Base-by-base conservation (phyloP, 441 rosid species). In the Pelargonium cotyledonis region DNA sequence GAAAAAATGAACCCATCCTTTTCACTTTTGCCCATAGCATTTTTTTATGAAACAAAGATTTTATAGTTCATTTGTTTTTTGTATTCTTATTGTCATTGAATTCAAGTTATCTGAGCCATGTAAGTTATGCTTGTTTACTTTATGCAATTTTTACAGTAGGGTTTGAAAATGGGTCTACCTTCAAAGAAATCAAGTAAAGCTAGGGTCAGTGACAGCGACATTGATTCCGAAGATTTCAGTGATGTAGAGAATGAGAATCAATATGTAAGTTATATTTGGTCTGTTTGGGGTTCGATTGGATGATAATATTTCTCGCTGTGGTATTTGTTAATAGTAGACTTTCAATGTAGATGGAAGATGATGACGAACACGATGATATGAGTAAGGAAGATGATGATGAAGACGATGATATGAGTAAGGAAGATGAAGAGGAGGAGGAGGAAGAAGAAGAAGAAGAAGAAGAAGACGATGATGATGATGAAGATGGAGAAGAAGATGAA, bases 221-320 rank as follows among this genome's bases (percentile, higher is more conserved):
- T 77, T 68, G 84, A 76, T 38, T 76, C 70, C 5, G 85, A 84
- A 73, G 89, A 80, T 16, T 73, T 68, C 0, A 79, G 82, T 63
- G 85, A 79, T 65, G 40, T 76, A 35, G 86, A 79, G 68, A 62
- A 71, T 8, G 77, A 63, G 5, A 46, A 69, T 53, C 78, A 76
- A 66, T 55, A 16, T 46, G 76, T 67, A 26, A 71, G 72, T 70
- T 31, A 10, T 44, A 10, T 49, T 64, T 60, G 51, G 11, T 63
- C 23, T 46, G 16, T 66, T 11, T 35, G 46, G 35, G 3, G 43
- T 63, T 63, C 5, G 18, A 53, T 70, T 23, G 1, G 10, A 40
- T 40, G 46, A 31, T 65, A 4, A 16, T 61, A 68, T 41, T 26
- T 26, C 68, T 21, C 40, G 14, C 31, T 31, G 0, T 23, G 63